Evolutionary conservation across 768 basidiomycete genomes (phyloP), one percentile per base, ranked within the genome.

Genomic region (Russula lepida): DNA sequence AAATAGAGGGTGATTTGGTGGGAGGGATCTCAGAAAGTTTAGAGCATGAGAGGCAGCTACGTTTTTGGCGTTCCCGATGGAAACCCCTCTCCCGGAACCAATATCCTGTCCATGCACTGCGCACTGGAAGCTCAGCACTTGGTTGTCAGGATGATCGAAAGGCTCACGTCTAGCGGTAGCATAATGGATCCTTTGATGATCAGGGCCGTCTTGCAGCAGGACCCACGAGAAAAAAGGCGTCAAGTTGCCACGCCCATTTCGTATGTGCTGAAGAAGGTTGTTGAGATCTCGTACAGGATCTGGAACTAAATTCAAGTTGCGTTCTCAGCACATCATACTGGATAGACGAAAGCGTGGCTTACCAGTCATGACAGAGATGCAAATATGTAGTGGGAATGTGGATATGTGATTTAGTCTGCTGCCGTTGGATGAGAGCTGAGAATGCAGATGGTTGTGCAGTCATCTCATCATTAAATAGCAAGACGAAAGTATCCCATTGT

Each of bases 211-310:
- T 23, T 28, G 1, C 9, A 0, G 0, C 49, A 30, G 0, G 1
- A 1, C 0, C 60, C 60, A 61, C 1, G 54, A 61, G 15, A 61
- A 15, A 11, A 6, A n/a, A 3, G 0, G 30, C 13, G 41, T 30
- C 3, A 61, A 49, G 9, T 61, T 61, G 6, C 60, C 60, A 25
- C 3, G 27, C n/a, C 30, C 23, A 30, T 60, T 15, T 37, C 35
- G 35, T 19, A 4, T 27, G 15, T 48, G 23, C 28, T 56, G 60
- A 27, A 61, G 60, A 19, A 7, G 19, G 54, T 61, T 56, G 15
- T 61, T 61, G 39, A 62, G 56, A 12, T 58, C 56, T 39, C 61
- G 56, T 1, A 49, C 39, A 23, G 30, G 30, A 37, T 62, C 60
- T 27, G 41, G n/a, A n/a, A n/a, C n/a, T n/a, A n/a, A 6, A 35